A percentile compares a stretch with the other conserved stretches of the same genome.
Conservation (phyloP, 805 yeast genomes). For the Wickerhamomyces chaumierensis region DNA sequence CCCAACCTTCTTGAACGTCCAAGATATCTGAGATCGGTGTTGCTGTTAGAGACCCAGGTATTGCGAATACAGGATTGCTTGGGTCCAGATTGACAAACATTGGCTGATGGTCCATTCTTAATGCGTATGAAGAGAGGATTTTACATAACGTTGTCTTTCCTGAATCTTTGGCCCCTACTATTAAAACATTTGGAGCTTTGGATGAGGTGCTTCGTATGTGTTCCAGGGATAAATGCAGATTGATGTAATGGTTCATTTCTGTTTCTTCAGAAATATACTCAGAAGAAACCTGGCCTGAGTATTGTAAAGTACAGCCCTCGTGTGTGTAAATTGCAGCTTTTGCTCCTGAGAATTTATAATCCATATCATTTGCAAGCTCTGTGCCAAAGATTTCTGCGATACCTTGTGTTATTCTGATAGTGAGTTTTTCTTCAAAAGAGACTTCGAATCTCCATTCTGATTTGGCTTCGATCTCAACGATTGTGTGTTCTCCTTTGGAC, state of each 20-base stretch:
- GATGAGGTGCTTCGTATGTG: conserved; percentile 26
- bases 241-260: conserved; percentile 50
- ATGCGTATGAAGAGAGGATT: conserved; percentile 63
- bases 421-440: conserved; percentile 35
- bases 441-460: conserved; percentile 77
- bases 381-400: conserved; percentile 89
- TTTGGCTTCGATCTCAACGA: conserved; percentile 18
- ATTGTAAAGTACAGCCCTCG: conserved; percentile 48
- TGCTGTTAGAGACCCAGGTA: conserved; percentile 81
- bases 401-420: conserved; percentile 49
- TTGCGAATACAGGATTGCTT: conserved; percentile 49
- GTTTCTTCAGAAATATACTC: conserved; percentile 68
- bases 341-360: conserved; percentile 43
- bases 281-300: conserved; percentile 28
- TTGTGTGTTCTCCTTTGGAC: background rate
- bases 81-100: conserved; percentile 76
- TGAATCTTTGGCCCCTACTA: conserved; percentile 58
- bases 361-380: conserved; percentile 67
- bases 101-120: conserved; percentile 59
- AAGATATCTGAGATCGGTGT: conserved; percentile 72
- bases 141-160: conserved; percentile 77
- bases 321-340: conserved; percentile 47
- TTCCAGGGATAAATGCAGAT: conserved; percentile 69
- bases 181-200: conserved; percentile 38
- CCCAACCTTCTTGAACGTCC: conserved; percentile 72